A percentile compares a stretch with the other conserved stretches of the same genome.
Conservation (phyloP, 2,329 filamentous ascomycete species). For the Zymoseptoria crescenta region DNA sequence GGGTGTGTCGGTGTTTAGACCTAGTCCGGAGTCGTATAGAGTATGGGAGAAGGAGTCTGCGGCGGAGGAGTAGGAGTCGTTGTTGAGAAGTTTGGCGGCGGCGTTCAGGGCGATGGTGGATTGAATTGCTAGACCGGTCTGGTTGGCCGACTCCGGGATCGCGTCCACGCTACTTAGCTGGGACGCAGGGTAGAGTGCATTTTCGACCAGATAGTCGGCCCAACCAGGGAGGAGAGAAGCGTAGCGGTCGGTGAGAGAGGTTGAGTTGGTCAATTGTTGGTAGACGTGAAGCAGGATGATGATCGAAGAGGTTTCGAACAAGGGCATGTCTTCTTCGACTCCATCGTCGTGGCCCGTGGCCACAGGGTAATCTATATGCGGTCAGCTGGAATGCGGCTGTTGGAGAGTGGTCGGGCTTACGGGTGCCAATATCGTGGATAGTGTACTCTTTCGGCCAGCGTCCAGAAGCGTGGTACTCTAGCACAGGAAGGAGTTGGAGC, state of each 20-base stretch:
- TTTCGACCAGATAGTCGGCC: conserved; percentile 45
- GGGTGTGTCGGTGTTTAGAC: conserved; percentile 12
- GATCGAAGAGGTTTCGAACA: conserved; percentile 43
- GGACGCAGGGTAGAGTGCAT: conserved; percentile 46
- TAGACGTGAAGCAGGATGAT: conserved; percentile 50
- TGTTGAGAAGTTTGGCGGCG: conserved; percentile 37
- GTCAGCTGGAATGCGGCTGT: not conserved
- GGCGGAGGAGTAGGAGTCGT: conserved; percentile 36
- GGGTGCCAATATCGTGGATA: conserved; percentile 21
- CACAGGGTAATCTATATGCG: conserved; percentile 14
- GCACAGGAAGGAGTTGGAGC: conserved; percentile 13
- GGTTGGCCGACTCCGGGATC: conserved; percentile 44
- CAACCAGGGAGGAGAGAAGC: conserved; percentile 47
- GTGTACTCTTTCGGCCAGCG: conserved; percentile 17
- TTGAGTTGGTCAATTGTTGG: conserved; percentile 47
- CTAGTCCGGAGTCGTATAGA: conserved; percentile 18
- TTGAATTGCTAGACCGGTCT: conserved; percentile 32
- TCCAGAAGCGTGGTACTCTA: conserved; percentile 20
- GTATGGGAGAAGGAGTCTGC: conserved; percentile 15
- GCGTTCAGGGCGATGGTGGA: conserved; percentile 30
- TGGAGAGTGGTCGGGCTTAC: not conserved
- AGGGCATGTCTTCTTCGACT: conserved; percentile 44
- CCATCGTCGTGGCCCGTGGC: conserved; percentile 24
- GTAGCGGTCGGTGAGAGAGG: conserved; percentile 39
- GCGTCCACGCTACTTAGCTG: conserved; percentile 52